Base-by-base conservation (phyloP, 192 early-diverging fungal species). In the Neocallimastix lanati region DNA sequence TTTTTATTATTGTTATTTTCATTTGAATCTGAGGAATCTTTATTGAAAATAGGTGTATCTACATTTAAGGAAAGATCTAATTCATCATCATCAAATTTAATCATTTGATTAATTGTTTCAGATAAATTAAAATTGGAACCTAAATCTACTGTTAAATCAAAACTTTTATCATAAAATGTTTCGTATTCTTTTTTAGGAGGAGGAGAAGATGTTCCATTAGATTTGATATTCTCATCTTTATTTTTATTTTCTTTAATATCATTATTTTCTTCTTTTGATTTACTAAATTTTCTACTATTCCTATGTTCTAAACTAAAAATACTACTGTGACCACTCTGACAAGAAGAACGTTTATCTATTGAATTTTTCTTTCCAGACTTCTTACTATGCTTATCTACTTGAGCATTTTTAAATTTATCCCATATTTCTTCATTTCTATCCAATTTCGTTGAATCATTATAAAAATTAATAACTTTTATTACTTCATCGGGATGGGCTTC, bases 401-500 rank as follows among this genome's bases (percentile, higher is more conserved):
- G 50, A 7, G 50, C 50, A 67, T 67, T 27, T 67, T 82, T 84
- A 80, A 85, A 85, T 81, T 89, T 89, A 18, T 87, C 82, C 87
- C 87, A 89, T 40, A 89, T 85, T 16, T 78, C 80, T 78, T 88
- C 82, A 67, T 79, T 81, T 28, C 81, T 80, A 36, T 83, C 84
- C 12, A 79, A 82, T 29, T 82, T 82, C 33, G 83, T 80, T 13
- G 79, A 87, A 76, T 94, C 93, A 80, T 92, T 89, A 86, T 94
- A 95, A 82, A 95, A 95, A 81, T 90, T 88, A 84, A 95, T 92
- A 76, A 93, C 91, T 81, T 95, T 92, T 30, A 94, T 85, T 21
- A 95, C 93, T 25, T 92, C 91, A 80, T 97, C 94, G 35, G 95
- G 96, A 82, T 98, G 91, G 28, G 93, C 92, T 78, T 93, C 90